Base-by-base conservation (phyloP, 208 protist genomes). In the Ichthyophonus hoferi region DNA sequence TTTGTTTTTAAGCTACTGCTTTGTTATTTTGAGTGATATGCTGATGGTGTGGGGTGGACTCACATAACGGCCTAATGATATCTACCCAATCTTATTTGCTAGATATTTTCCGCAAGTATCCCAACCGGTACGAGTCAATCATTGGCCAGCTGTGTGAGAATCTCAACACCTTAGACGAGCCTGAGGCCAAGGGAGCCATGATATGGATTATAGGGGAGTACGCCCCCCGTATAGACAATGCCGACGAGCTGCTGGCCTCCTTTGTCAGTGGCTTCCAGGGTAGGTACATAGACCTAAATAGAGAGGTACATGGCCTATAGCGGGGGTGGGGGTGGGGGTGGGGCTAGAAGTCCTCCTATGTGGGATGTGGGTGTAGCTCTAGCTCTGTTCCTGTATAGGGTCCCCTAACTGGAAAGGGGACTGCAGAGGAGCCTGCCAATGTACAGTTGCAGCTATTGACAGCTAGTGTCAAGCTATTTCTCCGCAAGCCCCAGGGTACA, bases 181-280 rank as follows among this genome's bases (percentile, higher is more conserved):
- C 96, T 33, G 97, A 99, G 89, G 96, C 98, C 0, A 97, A 98
- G 89, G 95, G 50, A 94, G 90, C 98, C 17, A 97, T 99, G 90
- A 97, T 99, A 50, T 99, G 98, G 98, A 99, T 99, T 94, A 95
- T 99, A 40, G 98, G 98, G 87, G 97, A 99, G 92, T 99, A 99
- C 90, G 96, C 96, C 77, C 96, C 98, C 88, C 95, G 95, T 58
- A 96, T 99, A 85, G 96, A 97, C 50, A 97, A 98, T 91, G 97
- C 97, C 31, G 96, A 95, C 79, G 94, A 96, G 42, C 94, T 99
- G 33, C 95, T 99, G 83, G 94, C 96, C 58, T 91, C 93, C 43
- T 99, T 98, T 91, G 91, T 99, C 39, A 97, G 98, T 33, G 95
- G 93, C 42, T 97, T 99, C 88, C 91, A 95, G 38, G 95, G 98